Conservation (phyloP, 2,329 filamentous ascomycete genomes). For the Arthroderma sp. region DNA sequence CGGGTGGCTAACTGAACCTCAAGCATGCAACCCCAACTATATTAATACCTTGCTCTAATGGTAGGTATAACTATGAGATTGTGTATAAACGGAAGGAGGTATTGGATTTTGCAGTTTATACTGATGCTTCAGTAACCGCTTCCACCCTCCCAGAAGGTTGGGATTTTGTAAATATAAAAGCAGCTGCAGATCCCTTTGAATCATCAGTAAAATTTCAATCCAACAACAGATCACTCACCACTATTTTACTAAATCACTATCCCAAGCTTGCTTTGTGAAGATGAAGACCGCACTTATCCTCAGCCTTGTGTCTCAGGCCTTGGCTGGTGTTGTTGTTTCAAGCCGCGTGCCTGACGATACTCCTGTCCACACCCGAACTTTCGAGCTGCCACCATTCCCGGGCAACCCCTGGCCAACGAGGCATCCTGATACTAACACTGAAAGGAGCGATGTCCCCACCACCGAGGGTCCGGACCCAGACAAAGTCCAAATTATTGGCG, state of each 20-base stretch:
- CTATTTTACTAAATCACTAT: not conserved
- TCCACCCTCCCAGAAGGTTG: no score
- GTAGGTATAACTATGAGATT: no score
- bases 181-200: no score
- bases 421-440: constrained; percentile 3
- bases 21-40: no score
- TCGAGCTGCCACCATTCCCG: constrained; percentile 8
- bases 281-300: constrained; percentile 11
- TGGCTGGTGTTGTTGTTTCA: constrained; percentile 9
- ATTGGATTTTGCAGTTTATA: no score
- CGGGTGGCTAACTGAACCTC: no score
- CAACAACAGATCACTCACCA: no score
- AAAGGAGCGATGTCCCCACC: not conserved
- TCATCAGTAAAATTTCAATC: no score
- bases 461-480: constrained; percentile 16
- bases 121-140: no score
- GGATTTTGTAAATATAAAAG: no score
- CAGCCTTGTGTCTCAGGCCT: constrained; percentile 12
- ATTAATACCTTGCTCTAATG: no score
- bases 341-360: not conserved
- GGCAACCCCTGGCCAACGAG: constrained; percentile 7
- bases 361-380: constrained; percentile 5
- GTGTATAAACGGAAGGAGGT: no score
- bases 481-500: constrained; percentile 29
- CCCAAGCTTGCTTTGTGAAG: not conserved